Evolutionary conservation across 305 asterid species (phyloP), one percentile per base, ranked within the genome.

Genomic region (Fraxinus latifolia): DNA sequence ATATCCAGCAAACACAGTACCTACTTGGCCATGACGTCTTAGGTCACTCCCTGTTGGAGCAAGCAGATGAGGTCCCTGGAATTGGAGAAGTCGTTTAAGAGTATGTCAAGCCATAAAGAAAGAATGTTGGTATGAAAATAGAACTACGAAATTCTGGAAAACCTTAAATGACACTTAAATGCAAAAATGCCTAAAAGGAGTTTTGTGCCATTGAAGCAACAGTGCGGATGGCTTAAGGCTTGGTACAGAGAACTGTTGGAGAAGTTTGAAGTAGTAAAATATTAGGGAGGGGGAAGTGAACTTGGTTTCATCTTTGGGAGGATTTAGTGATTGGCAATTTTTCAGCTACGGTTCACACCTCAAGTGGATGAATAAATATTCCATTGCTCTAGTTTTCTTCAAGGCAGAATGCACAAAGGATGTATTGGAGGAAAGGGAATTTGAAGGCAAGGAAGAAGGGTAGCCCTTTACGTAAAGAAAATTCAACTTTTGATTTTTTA

Each of bases 31-130:
- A 82, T 94, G 93, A 32, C 88, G 89, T 47, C 73, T 84, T 82
- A 96, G 94, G 87, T 96, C 88, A 76, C 99, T 96, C 87, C 99
- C 98, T 15, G 99, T 96, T 85, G 99, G 99, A 86, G 98, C 97
- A 82, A 94, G 97, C 67, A 96, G 95, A 83, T 96, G 99, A 23
- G 99, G 95, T 84, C 98, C 99, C 99, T 96, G 92, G 75, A 83
- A 83, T 80, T 58, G 77, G 65, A 83, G 71, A 81, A 77, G 73
- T 32, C 2, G 25, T 14, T 44, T 79, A 68, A 68, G 78, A 80
- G 79, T 37, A 74, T 19, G 55, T 33, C 77, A 42, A 32, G 74
- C 23, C 27, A 37, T 75, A 80, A 84, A 77, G 82, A 79, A 82
- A 83, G 8, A 47, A 62, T 27, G 55, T 74, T 79, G 81, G 53